Evolutionary conservation across 139 green algal species (phyloP).

Genomic region (Tetratostichococcus sp.): DNA sequence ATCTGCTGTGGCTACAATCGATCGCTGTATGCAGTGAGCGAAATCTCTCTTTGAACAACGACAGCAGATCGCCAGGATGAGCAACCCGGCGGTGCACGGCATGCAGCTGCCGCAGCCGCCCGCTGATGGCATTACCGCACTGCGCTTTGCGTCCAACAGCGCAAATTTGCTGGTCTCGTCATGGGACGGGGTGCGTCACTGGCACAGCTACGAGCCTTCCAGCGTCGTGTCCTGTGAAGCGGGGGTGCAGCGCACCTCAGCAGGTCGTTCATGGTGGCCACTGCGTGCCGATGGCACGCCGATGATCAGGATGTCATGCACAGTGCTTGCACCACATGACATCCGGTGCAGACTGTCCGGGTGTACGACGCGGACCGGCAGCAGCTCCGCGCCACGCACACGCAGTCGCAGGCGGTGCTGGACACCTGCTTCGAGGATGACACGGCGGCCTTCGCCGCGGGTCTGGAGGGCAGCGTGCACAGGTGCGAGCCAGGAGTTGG

Average conservation of each 20-base stretch:
- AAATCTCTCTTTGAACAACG: too few species aligned
- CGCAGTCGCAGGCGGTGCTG: constrained; percentile 57
- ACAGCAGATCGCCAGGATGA: too few species aligned
- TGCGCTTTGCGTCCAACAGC: constrained; percentile 47
- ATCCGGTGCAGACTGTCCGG: constrained; percentile 34
- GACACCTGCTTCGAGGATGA: constrained; percentile 66
- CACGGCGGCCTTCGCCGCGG: constrained; percentile 40
- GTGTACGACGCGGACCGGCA: constrained; percentile 61
- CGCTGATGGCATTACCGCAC: constrained; percentile 58
- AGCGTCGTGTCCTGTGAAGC: too few species aligned
- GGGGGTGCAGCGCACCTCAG: too few species aligned
- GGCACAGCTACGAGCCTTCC: background rate
- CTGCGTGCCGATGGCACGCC: background rate
- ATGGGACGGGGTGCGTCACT: constrained; percentile 63
- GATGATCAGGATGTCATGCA: background rate
- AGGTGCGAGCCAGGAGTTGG: constrained; percentile 24
- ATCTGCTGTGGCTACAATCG: too few species aligned
- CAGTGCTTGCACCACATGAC: background rate
- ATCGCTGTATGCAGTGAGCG: too few species aligned
- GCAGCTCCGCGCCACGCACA: constrained; percentile 30
- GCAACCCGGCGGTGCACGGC: constrained; percentile 3
- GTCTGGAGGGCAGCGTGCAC: constrained; percentile 55
- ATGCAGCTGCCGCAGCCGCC: constrained; percentile 37
- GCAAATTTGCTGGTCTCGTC: constrained; percentile 61
- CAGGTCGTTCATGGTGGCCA: background rate